Evolutionary conservation across 352 stramenopile genomes (phyloP).

Genomic region (Phytophthora ramorum): DNA sequence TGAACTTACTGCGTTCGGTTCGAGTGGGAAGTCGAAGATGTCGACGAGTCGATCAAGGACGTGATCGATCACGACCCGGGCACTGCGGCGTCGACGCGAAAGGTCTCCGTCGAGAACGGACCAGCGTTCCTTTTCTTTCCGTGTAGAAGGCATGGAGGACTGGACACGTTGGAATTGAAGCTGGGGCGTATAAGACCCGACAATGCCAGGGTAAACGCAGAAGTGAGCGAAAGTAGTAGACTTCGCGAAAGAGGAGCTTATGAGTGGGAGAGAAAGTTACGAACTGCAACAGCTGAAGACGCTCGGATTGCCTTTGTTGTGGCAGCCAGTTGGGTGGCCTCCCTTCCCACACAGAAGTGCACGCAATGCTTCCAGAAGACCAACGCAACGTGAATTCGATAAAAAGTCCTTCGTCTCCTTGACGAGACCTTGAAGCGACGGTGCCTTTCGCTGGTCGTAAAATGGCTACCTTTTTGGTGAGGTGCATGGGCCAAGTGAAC

Average conservation of each 20-base stretch:
- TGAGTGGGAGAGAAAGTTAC: slow-evolving; percentile 19
- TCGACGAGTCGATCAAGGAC: slow-evolving; percentile 51
- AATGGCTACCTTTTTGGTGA: slow-evolving; percentile 27
- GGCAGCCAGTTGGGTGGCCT: background rate
- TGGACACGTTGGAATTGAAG: background rate
- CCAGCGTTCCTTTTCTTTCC: slow-evolving; percentile 39
- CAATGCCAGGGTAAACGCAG: slow-evolving; percentile 9
- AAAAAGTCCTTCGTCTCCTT: background rate
- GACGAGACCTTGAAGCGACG: slow-evolving; percentile 2
- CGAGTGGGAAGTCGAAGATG: slow-evolving; percentile 51
- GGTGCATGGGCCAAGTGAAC: background rate
- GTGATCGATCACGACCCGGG: slow-evolving; percentile 31
- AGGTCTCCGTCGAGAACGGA: slow-evolving; percentile 47
- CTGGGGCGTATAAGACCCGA: background rate
- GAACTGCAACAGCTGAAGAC: slow-evolving; percentile 13
- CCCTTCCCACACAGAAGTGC: slow-evolving; percentile 6
- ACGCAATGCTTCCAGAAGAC: background rate
- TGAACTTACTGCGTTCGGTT: background rate
- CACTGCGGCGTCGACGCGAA: slow-evolving; percentile 29
- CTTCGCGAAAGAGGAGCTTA: slow-evolving; percentile 20
- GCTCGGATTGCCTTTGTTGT: background rate
- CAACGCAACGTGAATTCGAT: background rate
- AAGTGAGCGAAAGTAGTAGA: slow-evolving; percentile 8
- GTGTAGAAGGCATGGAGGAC: slow-evolving; percentile 5
- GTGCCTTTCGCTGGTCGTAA: slow-evolving; percentile 45